These are phyloP conservation scores for Perkinsus chesapeaki DNA, from an alignment of 169 alveolate species.

Conservation along the genomic window DNA sequence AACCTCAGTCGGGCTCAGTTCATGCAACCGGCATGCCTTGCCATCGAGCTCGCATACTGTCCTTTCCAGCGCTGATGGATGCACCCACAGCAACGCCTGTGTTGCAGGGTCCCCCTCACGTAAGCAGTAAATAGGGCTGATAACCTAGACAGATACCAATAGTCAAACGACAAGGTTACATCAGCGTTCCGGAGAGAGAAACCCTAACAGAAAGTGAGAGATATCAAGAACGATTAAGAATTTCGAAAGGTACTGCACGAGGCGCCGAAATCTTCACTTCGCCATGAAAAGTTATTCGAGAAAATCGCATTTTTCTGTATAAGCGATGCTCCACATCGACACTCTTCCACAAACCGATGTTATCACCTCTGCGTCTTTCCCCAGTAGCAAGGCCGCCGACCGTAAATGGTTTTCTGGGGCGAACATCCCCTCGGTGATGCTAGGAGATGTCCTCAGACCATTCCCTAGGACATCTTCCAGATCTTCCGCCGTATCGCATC, in stretches of 20 bases:
- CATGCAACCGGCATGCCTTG: neutral
- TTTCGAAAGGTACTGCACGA: too few species aligned
- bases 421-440: neutral
- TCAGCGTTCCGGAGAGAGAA: too few species aligned
- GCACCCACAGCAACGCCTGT: neutral
- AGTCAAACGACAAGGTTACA: too few species aligned
- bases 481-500: neutral
- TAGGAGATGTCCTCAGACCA: neutral
- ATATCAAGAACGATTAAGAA: too few species aligned
- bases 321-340: neutral
- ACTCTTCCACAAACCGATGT: neutral
- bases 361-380: neutral
- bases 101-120: too few species aligned
- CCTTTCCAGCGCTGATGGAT: neutral
- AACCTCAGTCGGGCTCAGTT: neutral
- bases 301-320: too few species aligned
- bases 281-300: neutral
- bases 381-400: neutral
- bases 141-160: too few species aligned
- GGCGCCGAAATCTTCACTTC: neutral
- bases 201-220: too few species aligned
- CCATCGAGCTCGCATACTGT: neutral
- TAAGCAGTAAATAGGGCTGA: too few species aligned
- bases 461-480: neutral
- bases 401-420: neutral